Conservation (phyloP, 441 rosid genomes). For the Arabidopsis lyrata region DNA sequence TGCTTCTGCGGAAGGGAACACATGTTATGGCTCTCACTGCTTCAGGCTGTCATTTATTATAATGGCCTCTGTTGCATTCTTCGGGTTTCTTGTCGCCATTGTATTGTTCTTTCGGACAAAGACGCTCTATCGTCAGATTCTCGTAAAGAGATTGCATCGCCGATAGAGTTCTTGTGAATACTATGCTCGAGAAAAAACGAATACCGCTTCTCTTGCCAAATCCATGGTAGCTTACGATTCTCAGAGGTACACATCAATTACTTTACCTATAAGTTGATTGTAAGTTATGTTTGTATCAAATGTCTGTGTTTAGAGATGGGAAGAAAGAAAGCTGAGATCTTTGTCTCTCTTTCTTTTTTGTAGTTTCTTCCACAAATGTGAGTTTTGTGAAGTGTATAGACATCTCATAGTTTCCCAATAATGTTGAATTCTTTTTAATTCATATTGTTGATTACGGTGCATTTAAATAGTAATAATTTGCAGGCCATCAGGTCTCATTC, state of each 20-base stretch:
- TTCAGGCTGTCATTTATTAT: slow-evolving; percentile 77
- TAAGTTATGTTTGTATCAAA: slow-evolving; percentile 18
- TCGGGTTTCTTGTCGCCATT: slow-evolving; percentile 67
- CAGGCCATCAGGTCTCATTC: slow-evolving; percentile 32
- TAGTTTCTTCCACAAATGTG: slow-evolving; percentile 27
- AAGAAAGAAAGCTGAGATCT: slow-evolving; percentile 24
- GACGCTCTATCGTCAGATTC: slow-evolving; percentile 58
- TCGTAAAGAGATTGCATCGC: slow-evolving; percentile 52
- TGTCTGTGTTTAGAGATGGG: slow-evolving; percentile 22
- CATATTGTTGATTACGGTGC: slow-evolving; percentile 15
- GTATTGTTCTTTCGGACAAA: slow-evolving; percentile 62
- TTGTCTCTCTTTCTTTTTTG: slow-evolving; percentile 12
- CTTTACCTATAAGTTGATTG: slow-evolving; percentile 24
- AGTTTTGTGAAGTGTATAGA: slow-evolving; percentile 26
- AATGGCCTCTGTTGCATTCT: slow-evolving; percentile 65
- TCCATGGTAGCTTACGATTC: slow-evolving; percentile 7
- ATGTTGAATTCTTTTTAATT: slow-evolving; percentile 3
- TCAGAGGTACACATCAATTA: slow-evolving; percentile 31
- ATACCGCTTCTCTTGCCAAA: slow-evolving; percentile 9
- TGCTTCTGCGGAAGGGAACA: slow-evolving; percentile 55
- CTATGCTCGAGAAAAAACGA: neutral
- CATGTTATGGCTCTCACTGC: slow-evolving; percentile 69
- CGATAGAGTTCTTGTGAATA: slow-evolving; percentile 37
- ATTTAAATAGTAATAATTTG: slow-evolving; percentile 19
- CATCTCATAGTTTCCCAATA: slow-evolving; percentile 16